Base-by-base conservation (phyloP, 2,329 filamentous ascomycete genomes). In the Ceratocystis destructans region DNA sequence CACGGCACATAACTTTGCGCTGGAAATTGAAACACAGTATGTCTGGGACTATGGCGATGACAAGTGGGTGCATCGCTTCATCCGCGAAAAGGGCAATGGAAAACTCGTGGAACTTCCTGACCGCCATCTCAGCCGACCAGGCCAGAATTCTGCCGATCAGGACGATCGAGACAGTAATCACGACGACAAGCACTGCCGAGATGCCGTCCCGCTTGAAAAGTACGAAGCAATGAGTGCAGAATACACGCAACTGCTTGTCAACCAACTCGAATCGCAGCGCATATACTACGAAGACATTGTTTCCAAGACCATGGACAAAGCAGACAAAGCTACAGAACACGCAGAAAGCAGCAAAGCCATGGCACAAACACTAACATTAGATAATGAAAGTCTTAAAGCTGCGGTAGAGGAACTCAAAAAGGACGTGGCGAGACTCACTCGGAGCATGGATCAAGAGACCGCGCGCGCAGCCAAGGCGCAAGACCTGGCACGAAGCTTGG, bases 21-120 rank as follows among this genome's bases (percentile, higher is more conserved):
- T 99, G 74, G 94, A 99, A 74, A 84, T 97, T 46, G 86, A 88
- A 69, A 96, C 91, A 0, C 93, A 99, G 74, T 88, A 96, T 71
- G 92, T 99, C 1, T 99, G 94, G 94, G 94, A 99, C 75, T 99
- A 99, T 70, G 90, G 89, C 0, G 91, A 90, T 3, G 94, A 99
- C 73, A 89, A 88, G 72, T 99, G 96, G 81, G 94, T 97, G 62
- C 94, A 99, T 75, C 87, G 94, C 8, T 84, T 97, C 64, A 96
- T 99, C 66, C 88, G 96, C 70, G 90, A 91, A 73, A 96, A 96
- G 77, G 87, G 90, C 8, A 91, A 96, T 74, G 90, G 90, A 28
- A 96, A 96, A 75, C 82, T 96, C 2, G 88, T 96, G 20, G 93
- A 97, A 74, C 80, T 96, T n/a, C 90, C 91, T 0, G 82, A 82